These are phyloP conservation scores for Penicillium macrosclerotiorum DNA, from an alignment of 495 filamentous ascomycete species.

Conservation along the genomic window DNA sequence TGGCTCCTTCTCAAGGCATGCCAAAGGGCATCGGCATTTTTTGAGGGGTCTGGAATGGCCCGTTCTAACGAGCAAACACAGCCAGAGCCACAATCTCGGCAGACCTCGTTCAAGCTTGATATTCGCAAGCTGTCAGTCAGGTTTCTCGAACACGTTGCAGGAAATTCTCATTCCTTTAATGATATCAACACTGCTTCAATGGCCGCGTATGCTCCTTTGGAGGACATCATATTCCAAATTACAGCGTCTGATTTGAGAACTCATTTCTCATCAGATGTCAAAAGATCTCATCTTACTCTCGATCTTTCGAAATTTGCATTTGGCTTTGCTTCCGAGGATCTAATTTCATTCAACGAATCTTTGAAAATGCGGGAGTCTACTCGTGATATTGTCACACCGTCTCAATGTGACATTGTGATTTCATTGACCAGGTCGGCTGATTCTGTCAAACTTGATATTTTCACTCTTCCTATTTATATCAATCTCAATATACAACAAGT, in stretches of 20 bases:
- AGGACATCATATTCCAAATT: slow-evolving; percentile 38
- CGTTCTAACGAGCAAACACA: slow-evolving; percentile 13
- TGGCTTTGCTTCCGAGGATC: slow-evolving; percentile 68
- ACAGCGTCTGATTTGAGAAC: slow-evolving; percentile 25
- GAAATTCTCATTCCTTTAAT: slow-evolving; percentile 27
- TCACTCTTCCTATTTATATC: slow-evolving; percentile 76
- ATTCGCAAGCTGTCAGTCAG: slow-evolving; percentile 56
- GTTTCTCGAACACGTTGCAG: slow-evolving; percentile 64
- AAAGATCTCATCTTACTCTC: slow-evolving; percentile 26
- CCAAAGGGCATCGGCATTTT: slow-evolving; percentile 48
- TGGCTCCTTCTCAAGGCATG: slow-evolving; percentile 64
- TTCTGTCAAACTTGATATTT: slow-evolving; percentile 61
- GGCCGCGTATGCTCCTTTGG: slow-evolving; percentile 22
- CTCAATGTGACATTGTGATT: slow-evolving; percentile 64
- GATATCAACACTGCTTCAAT: slow-evolving; percentile 9
- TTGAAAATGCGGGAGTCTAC: slow-evolving; percentile 70
- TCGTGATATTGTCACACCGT: slow-evolving; percentile 55
- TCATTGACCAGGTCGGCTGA: slow-evolving; percentile 52
- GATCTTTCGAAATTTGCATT: slow-evolving; percentile 66
- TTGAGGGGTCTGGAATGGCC: slow-evolving; percentile 22
- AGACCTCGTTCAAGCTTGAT: slow-evolving; percentile 46
- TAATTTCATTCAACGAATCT: slow-evolving; percentile 69
- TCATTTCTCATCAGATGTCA: slow-evolving; percentile 19
- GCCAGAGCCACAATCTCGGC: slow-evolving; percentile 18
- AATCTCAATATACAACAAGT: slow-evolving; percentile 74